These are phyloP conservation scores for Aspergillus asperescens DNA, from an alignment of 495 filamentous ascomycete species.

Conservation along the genomic window DNA sequence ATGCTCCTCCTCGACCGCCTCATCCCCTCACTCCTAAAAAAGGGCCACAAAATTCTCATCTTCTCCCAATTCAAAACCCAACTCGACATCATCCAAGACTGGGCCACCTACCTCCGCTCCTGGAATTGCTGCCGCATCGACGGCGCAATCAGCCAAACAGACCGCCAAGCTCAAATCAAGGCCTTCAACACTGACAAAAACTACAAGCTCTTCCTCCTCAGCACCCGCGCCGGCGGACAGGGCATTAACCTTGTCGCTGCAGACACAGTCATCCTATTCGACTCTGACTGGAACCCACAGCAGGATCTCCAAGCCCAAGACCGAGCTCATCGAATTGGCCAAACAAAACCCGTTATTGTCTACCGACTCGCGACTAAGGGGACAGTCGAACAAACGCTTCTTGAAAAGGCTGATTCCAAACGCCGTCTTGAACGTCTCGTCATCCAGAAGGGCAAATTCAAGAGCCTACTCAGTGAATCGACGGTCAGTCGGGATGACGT, in stretches of 20 bases:
- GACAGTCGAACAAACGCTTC: slow-evolving; percentile 84
- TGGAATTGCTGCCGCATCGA: slow-evolving; percentile 91
- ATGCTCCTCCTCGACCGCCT: slow-evolving; percentile 91
- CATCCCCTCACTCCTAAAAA: slow-evolving; percentile 65
- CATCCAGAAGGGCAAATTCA: slow-evolving; percentile 83
- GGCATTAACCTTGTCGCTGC: slow-evolving; percentile 82
- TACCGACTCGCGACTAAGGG: slow-evolving; percentile 91
- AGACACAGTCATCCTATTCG: slow-evolving; percentile 70
- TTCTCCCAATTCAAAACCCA: slow-evolving; percentile 96
- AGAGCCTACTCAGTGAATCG: slow-evolving; percentile 44
- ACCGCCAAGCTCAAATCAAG: slow-evolving; percentile 77
- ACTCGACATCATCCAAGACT: slow-evolving; percentile 85
- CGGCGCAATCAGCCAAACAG: slow-evolving; percentile 73
- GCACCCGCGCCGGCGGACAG: slow-evolving; percentile 86
- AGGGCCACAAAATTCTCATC: slow-evolving; percentile 85
- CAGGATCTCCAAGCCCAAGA: slow-evolving; percentile 96
- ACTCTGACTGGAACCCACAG: slow-evolving; percentile 95
- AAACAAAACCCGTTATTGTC: slow-evolving; percentile 87
- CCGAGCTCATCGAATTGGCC: slow-evolving; percentile 89
- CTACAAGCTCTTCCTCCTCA: slow-evolving; percentile 77
- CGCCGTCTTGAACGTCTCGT: slow-evolving; percentile 91
- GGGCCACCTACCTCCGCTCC: slow-evolving; percentile 61
- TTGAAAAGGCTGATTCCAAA: slow-evolving; percentile 87
- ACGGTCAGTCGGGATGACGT: slow-evolving; percentile 30
- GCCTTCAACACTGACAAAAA: slow-evolving; percentile 71